Base-by-base conservation (phyloP, 1,284 basidiomycete species). In the Ustilago loliicola region DNA sequence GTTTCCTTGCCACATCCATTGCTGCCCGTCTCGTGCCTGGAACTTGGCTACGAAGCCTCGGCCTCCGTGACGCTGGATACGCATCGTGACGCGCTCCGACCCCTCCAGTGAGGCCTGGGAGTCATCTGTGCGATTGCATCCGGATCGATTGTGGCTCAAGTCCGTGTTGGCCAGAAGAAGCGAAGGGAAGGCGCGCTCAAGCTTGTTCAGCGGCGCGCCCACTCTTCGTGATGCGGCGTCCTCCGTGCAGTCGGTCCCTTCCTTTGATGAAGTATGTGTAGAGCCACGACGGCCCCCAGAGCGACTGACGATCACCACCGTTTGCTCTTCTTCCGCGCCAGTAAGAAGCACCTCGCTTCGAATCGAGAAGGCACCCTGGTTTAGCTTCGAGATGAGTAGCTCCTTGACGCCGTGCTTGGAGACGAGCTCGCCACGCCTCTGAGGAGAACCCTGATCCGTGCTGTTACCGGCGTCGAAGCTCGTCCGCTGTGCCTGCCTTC, bases 111-210 rank as follows among this genome's bases (percentile, higher is more conserved):
- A 59, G 5, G 58, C 40, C 19, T n/a, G 29, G 5, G 61, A 72
- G 23, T 32, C 36, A 21, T 56, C 64, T 2, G 64, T 54, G 29
- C 57, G 60, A 10, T 48, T 38, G 8, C 65, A 72, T 45, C 57
- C 48, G 2, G 65, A 38, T 10, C 66, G 42, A 10, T 23, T 57
- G 54, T 68, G 61, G 3, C 30, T 57, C 21, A 68, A 32, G 1
- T 73, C 71, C 7, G 15, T 30, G 36, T 54, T 65, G 21, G 68
- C 54, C 0, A 71, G 59, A 11, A 77, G 63, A 1, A 66, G 59
- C 50, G 69, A 77, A 38, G 74, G 69, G 59, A 77, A 77, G 0
- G 69, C 66, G 30, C 61, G 52, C n/a, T 77, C 69, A 3, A 77
- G 47, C 45, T 63, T 65, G 55, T 65, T 42, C 25, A 53, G 19